Evolutionary conservation across 2,329 filamentous ascomycete species (phyloP).

Genomic region (Paramyrothecium roridum): DNA sequence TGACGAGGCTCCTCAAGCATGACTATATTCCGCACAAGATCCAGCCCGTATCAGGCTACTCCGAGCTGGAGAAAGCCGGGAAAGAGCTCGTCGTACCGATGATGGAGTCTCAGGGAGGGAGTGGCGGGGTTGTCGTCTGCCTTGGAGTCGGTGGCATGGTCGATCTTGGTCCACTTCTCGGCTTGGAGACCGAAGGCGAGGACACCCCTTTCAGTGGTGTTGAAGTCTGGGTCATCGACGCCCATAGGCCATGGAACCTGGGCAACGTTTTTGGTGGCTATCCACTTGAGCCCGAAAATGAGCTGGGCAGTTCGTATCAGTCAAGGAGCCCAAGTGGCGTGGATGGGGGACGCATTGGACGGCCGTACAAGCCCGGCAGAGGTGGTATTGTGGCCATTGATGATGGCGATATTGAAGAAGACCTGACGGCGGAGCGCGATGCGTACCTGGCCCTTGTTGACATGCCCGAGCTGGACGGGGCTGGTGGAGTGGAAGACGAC

Average conservation of each 20-base stretch:
- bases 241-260: conserved; percentile 90
- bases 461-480: conserved; percentile 88
- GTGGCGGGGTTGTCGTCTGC: conserved; percentile 86
- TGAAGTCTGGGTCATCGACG: conserved; percentile 92
- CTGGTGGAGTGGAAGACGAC: conserved; percentile 63
- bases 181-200: conserved; percentile 62
- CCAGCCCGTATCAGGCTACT: conserved; percentile 89
- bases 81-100: conserved; percentile 78
- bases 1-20: conserved; percentile 89
- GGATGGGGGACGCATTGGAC: conserved; percentile 67
- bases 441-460: conserved; percentile 83
- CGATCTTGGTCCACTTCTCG: conserved; percentile 77
- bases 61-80: conserved; percentile 78
- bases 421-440: conserved; percentile 68
- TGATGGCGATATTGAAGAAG: conserved; percentile 90
- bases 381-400: conserved; percentile 94
- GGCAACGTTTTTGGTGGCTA: conserved; percentile 86
- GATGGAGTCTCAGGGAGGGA: conserved; percentile 80
- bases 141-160: conserved; percentile 90
- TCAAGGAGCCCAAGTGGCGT: conserved; percentile 62
- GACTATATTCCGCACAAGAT: conserved; percentile 99
- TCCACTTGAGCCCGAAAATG: conserved; percentile 49
- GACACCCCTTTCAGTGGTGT: conserved; percentile 75
- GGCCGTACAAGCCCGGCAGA: conserved; percentile 70
- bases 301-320: conserved; percentile 42